These are phyloP conservation scores for Allium sativum DNA, from an alignment of 106 monocot species.

Conservation along the genomic window DNA sequence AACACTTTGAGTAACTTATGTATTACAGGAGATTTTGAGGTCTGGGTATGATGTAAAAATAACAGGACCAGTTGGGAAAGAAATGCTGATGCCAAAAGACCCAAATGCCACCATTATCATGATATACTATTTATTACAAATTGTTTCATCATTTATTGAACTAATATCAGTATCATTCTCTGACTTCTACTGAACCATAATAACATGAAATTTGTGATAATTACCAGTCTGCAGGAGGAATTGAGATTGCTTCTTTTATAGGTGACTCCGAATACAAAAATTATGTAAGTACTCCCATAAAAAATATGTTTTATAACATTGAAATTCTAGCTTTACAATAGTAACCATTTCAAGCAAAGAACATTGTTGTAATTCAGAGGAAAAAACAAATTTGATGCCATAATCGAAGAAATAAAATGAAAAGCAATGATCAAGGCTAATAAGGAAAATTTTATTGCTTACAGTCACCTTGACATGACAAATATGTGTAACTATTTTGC, in stretches of 20 bases:
- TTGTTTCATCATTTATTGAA: background rate
- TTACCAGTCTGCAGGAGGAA: conserved; percentile 78
- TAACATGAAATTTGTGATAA: background rate
- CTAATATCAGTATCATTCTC: background rate
- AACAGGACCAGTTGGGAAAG: conserved; percentile 90
- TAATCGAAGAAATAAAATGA: too few species aligned
- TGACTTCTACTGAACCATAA: background rate
- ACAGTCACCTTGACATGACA: too few species aligned
- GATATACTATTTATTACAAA: conserved; percentile 33
- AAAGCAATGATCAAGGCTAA: too few species aligned
- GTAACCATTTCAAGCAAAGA: too few species aligned
- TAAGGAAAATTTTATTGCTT: too few species aligned
- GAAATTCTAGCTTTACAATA: too few species aligned
- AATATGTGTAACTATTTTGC: too few species aligned
- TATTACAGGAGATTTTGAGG: conserved; percentile 69
- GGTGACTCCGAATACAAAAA: too few species aligned
- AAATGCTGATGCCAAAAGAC: conserved; percentile 97
- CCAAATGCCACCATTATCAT: conserved; percentile 88
- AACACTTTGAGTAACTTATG: background rate
- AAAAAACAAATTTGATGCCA: too few species aligned
- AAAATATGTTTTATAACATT: too few species aligned
- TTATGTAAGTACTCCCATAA: too few species aligned
- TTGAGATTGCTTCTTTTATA: conserved; percentile 91
- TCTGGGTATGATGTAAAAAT: conserved; percentile 80
- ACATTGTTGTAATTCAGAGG: too few species aligned